Base-by-base conservation (phyloP, 2,329 filamentous ascomycete species). In the Ambrosiella cleistominuta region DNA sequence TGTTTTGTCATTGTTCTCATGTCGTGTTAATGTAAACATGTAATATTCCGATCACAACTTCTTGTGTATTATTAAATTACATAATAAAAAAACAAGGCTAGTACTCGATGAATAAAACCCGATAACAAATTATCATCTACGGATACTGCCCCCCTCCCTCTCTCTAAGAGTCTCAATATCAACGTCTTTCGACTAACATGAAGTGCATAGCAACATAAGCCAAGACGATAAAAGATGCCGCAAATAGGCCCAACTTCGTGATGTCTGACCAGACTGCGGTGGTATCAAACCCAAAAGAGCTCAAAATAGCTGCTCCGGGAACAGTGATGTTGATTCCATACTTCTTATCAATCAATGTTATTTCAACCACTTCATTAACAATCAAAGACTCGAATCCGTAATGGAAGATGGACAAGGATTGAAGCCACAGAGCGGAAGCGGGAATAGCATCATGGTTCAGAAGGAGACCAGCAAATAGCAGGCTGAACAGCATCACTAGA, bases 251-350 rank as follows among this genome's bases (percentile, higher is more conserved):
- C 12, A 98, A 72, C 52, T 88, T 90, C 56, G 85, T 74, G 35
- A 93, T 81, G 69, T 98, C 93, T 50, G 73, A 72, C 90, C 89
- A 96, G 59, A 95, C 76, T 0, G 88, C 88, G 61, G 82, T 75
- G 36, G 90, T 94, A 66, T 95, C 79, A 69, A 98, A 98, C 1
- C 93, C 93, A 69, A 98, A 98, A 0, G 86, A 88, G 69, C 87
- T 95, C 58, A 98, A 72, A 63, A 98, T 98, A 0, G 89, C 88
- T 0, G 91, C 89, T 39, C 93, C 93, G 0, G 93, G 93, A 0
- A 98, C 89, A 56, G 93, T 91, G 62, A 98, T 98, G 66, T 97
- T 89, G 4, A 98, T 79, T 5, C 93, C 93, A 63, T 95, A 96
- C 70, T 97, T 94, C 70, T 93, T 85, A 68, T 98, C 93, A 47